Evolutionary conservation across 2,329 filamentous ascomycete genomes (phyloP).

Genomic region (Penicillium concentricum): DNA sequence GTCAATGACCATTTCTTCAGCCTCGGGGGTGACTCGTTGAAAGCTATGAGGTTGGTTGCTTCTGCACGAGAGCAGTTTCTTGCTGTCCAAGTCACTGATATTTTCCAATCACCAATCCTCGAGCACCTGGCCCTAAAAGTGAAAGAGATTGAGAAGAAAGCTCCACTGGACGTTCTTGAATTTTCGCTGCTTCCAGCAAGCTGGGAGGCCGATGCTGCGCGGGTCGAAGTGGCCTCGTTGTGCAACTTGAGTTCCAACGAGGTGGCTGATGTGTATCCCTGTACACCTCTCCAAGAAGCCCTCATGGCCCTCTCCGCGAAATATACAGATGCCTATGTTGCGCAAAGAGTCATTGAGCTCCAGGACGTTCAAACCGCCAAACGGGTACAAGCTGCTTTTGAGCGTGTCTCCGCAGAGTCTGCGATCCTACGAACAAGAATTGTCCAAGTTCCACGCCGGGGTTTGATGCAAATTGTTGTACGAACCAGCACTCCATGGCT

Average conservation of each 20-base stretch:
- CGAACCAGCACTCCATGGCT: slow-evolving; percentile 7
- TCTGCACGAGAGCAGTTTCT: slow-evolving; percentile 17
- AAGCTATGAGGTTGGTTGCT: slow-evolving; percentile 31
- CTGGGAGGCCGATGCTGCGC: background rate
- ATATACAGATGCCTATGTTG: slow-evolving; percentile 40
- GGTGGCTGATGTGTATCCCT: slow-evolving; percentile 31
- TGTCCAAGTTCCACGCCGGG: slow-evolving; percentile 15
- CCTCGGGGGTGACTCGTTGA: slow-evolving; percentile 29
- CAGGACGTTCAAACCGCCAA: slow-evolving; percentile 25
- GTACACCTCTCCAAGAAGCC: slow-evolving; percentile 32
- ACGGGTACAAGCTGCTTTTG: slow-evolving; percentile 36
- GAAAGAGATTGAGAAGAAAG: background rate
- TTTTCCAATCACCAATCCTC: slow-evolving; percentile 36
- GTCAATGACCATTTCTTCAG: slow-evolving; percentile 24
- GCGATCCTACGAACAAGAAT: slow-evolving; percentile 43
- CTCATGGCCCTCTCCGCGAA: slow-evolving; percentile 39
- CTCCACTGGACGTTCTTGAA: background rate
- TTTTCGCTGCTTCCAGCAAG: background rate
- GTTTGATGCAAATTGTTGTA: slow-evolving; percentile 26
- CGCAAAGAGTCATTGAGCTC: slow-evolving; percentile 36
- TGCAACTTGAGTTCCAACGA: background rate
- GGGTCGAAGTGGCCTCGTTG: background rate
- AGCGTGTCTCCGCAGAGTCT: slow-evolving; percentile 26
- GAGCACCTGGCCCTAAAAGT: slow-evolving; percentile 31
- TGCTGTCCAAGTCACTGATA: slow-evolving; percentile 24